phyloP scores from a whole-genome alignment of 2,329 filamentous ascomycete species.

The Calonectria multiphialidica region DNA sequence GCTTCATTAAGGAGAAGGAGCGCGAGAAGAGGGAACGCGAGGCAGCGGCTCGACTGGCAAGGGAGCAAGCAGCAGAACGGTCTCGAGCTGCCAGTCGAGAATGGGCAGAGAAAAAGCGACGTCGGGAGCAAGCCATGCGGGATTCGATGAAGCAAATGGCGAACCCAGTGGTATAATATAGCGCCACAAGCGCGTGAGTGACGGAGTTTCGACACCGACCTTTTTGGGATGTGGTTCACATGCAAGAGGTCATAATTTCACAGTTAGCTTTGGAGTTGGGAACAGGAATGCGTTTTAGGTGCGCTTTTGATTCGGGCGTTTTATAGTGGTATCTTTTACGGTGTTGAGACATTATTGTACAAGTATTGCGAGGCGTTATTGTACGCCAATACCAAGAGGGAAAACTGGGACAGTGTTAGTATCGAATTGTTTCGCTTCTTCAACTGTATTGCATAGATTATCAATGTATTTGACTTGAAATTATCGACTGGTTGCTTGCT shows the following conservation, averaged over 20 bases:
- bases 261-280: constrained; percentile 37
- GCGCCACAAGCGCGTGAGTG: not conserved
- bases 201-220: not conserved
- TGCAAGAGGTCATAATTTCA: constrained; percentile 1
- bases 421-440: constrained; percentile 10
- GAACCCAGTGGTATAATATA: constrained; percentile 9
- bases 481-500: not conserved
- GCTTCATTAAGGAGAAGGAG: constrained; percentile 59
- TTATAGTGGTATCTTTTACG: constrained; percentile 18
- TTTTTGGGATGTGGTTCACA: not conserved
- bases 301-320: constrained; percentile 31
- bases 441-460: constrained; percentile 29
- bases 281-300: constrained; percentile 31
- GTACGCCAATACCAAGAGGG: constrained; percentile 15
- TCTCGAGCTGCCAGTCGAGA: constrained; percentile 70
- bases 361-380: constrained; percentile 28
- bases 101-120: constrained; percentile 71
- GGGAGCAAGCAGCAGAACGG: constrained; percentile 72
- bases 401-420: constrained; percentile 13
- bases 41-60: constrained; percentile 63
- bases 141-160: constrained; percentile 27
- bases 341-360: constrained; percentile 10
- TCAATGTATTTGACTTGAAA: constrained; percentile 27
- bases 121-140: constrained; percentile 48
- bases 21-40: constrained; percentile 68